phyloP scores from a whole-genome alignment of 768 basidiomycete species.

The Obba rivulosa region DNA sequence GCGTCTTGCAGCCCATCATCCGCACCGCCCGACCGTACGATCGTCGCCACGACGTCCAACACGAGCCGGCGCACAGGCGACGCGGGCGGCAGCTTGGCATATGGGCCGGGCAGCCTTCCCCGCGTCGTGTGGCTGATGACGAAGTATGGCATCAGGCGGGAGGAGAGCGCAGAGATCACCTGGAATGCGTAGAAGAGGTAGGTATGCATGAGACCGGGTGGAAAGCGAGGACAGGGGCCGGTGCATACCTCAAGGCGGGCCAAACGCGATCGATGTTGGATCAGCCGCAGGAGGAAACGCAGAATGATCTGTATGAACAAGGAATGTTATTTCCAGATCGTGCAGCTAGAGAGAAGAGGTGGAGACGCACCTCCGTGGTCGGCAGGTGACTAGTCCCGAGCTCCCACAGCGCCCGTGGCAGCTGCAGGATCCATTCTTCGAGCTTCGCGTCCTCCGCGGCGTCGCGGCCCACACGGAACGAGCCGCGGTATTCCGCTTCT shows the following conservation, averaged over 20 bases:
- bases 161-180: conserved; percentile 45
- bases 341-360: not conserved
- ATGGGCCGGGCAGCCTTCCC: conserved; percentile 75
- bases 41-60: conserved; percentile 51
- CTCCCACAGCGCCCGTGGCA: conserved; percentile 87
- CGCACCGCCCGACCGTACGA: conserved; percentile 1
- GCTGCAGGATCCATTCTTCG: conserved; percentile 64
- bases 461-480: conserved; percentile 33
- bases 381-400: conserved; percentile 50
- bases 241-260: conserved; percentile 39
- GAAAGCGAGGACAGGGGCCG: conserved; percentile 1
- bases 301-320: conserved; percentile 40
- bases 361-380: conserved; percentile 50
- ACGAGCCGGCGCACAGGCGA: conserved; percentile 48
- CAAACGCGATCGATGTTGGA: conserved; percentile 50
- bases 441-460: conserved; percentile 29
- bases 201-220: conserved; percentile 2
- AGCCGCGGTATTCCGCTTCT: conserved; percentile 46
- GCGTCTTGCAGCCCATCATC: conserved; percentile 12
- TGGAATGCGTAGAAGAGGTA: conserved; percentile 27
- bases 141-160: conserved; percentile 77
- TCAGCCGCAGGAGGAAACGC: conserved; percentile 54
- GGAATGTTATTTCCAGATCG: not conserved
- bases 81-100: conserved; percentile 50
- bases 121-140: conserved; percentile 67